Base-by-base conservation (phyloP, 2,329 filamentous ascomycete genomes). In the Colletotrichum chrysophilum region DNA sequence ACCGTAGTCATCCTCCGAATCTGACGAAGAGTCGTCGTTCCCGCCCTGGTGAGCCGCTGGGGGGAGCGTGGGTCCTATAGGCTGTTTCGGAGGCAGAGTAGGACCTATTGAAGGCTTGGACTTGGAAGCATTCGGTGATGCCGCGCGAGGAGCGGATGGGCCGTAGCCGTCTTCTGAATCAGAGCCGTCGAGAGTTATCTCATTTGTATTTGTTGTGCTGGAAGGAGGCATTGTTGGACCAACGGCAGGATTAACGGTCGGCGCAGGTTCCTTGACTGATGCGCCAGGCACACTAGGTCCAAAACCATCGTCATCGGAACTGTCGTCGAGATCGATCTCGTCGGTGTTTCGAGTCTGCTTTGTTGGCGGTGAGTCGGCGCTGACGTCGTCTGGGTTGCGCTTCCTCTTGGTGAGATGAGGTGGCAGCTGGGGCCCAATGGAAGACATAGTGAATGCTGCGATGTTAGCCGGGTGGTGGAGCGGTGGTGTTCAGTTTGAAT, bases 341-440 rank as follows among this genome's bases (percentile, higher is more conserved):
- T 89, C 83, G 79, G 83, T 85, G 85, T 88, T 91, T 85, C 90
- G 88, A 13, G 88, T 79, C 80, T 84, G 78, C 79, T 92, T 92
- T 69, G 83, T 78, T 6, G 87, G 87, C 48, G 86, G 88, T 8
- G 86, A 86, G 30, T 81, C 80, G 14, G 83, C 80, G 36, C 82
- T 81, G 67, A 84, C 84, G 64, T 88, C 83, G 55, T 88, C 86
- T 6, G 86, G 79, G 6, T 87, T 88, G 80, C 90, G 90, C 80
- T 93, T 93, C 80, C 92, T 89, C 83, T 93, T 93, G 38, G 90
- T 81, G 56, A 94, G 88, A 77, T 94, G 91, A 6, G 93, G 89
- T 14, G 94, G 94, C 28, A 96, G 84, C 76, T 92, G 88, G 16
- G 94, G 94, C 7, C 94, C 94, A 80, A 95, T 92, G 38, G 91